Evolutionary conservation across 2,329 filamentous ascomycete genomes (phyloP).

Genomic region (Beauveria caledonica): DNA sequence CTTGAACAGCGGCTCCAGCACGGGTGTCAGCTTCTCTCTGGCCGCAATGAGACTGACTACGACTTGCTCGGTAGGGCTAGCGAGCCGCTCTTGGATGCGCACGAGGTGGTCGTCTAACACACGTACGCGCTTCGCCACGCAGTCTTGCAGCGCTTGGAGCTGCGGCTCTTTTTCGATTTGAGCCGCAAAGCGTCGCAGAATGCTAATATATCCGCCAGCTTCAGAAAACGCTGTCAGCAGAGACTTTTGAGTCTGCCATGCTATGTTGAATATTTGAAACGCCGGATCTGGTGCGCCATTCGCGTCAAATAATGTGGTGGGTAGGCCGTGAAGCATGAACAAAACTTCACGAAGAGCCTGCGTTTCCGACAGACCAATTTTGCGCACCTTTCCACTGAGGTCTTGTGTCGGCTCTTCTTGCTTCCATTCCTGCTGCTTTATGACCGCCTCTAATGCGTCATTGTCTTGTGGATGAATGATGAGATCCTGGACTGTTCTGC

Average conservation of each 20-base stretch:
- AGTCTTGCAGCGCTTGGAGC: constrained; percentile 63
- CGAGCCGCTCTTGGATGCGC: constrained; percentile 50
- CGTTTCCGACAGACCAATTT: constrained; percentile 55
- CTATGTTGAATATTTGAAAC: constrained; percentile 41
- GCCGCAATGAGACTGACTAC: constrained; percentile 61
- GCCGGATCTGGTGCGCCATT: constrained; percentile 30
- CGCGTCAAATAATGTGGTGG: constrained; percentile 60
- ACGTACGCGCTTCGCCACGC: constrained; percentile 47
- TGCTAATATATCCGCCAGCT: constrained; percentile 35
- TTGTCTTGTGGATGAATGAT: constrained; percentile 28
- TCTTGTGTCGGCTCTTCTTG: constrained; percentile 27
- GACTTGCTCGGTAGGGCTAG: constrained; percentile 43
- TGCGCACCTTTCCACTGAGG: constrained; percentile 25
- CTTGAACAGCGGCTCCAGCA: constrained; percentile 46
- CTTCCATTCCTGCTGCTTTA: constrained; percentile 29
- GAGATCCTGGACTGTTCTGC: constrained; percentile 23
- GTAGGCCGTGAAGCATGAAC: constrained; percentile 76
- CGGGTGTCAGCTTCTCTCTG: constrained; percentile 45
- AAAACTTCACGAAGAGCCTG: constrained; percentile 68
- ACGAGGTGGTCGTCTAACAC: constrained; percentile 53
- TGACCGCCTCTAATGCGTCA: constrained; percentile 23
- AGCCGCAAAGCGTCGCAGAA: constrained; percentile 37
- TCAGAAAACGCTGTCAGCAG: constrained; percentile 40
- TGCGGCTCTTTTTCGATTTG: constrained; percentile 44
- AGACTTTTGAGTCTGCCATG: constrained; percentile 41